Conservation (phyloP, 2,329 filamentous ascomycete species). For the Sphaerostilbella broomeana region DNA sequence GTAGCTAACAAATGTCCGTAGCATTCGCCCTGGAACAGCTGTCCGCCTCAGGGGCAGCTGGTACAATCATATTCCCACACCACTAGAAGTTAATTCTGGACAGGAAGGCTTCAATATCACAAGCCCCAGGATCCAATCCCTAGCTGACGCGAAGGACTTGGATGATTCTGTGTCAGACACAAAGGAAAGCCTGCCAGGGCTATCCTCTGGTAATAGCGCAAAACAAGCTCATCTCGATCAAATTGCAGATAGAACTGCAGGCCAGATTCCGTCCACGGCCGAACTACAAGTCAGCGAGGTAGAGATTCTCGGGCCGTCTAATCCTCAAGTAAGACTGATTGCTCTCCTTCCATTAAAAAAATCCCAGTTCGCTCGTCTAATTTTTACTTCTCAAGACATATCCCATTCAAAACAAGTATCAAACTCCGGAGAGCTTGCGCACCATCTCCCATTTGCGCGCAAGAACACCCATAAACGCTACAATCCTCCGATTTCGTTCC, state of each 20-base stretch:
- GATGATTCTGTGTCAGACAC: conserved; percentile 4
- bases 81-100: conserved; percentile 3
- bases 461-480: conserved; percentile 72
- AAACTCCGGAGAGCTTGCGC: conserved; percentile 81
- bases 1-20: conserved; percentile 30
- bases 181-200: too few relatives aligned
- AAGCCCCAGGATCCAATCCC: too few relatives aligned
- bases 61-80: conserved; percentile 33
- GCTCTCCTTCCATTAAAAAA: too few relatives aligned
- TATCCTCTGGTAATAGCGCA: too few relatives aligned
- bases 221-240: not conserved
- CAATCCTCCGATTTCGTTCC: conserved; percentile 76
- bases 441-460: conserved; percentile 81
- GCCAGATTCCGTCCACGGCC: conserved; percentile 16
- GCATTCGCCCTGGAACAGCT: conserved; percentile 74
- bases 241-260: not conserved
- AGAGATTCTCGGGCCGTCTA: conserved; percentile 66
- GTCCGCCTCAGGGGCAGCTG: conserved; percentile 73
- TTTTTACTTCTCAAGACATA: conserved; percentile 55
- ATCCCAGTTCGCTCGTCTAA: conserved; percentile 10
- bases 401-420: conserved; percentile 94
- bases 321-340: conserved; percentile 61
- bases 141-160: conserved; percentile 9
- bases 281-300: conserved; percentile 72
- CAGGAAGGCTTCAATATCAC: too few relatives aligned